Evolutionary conservation across 805 yeast species (phyloP).

Genomic region (Barnettozyma botsteinii): DNA sequence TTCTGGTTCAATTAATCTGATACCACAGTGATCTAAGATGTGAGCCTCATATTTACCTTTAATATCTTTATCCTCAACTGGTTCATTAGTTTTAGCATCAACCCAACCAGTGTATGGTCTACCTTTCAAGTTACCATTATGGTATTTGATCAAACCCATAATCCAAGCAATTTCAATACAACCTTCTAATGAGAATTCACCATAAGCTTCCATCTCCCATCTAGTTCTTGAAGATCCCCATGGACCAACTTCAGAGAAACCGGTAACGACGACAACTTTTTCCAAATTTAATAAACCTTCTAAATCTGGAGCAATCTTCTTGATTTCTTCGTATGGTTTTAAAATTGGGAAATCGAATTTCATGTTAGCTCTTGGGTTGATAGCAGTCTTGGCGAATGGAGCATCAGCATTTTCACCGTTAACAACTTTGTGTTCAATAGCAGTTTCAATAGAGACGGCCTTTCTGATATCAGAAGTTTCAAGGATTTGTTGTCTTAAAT

Average conservation of each 20-base stretch:
- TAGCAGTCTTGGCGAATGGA: slow-evolving; percentile 67
- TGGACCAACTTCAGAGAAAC: slow-evolving; percentile 98
- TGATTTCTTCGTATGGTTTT: slow-evolving; percentile 70
- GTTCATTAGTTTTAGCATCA: slow-evolving; percentile 86
- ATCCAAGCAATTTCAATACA: slow-evolving; percentile 99
- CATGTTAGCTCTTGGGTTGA: slow-evolving; percentile 94
- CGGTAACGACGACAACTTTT: slow-evolving; percentile 89
- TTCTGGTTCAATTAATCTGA: slow-evolving; percentile 94
- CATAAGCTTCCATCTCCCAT: slow-evolving; percentile 98
- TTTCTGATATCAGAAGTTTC: slow-evolving; percentile 90
- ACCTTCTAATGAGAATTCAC: slow-evolving; percentile 95
- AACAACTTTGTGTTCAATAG: slow-evolving; percentile 76
- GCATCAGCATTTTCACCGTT: slow-evolving; percentile 86
- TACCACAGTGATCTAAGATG: slow-evolving; percentile 91
- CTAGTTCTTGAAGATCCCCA: slow-evolving; percentile 99
- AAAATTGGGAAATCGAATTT: slow-evolving; percentile 88
- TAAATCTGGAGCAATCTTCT: slow-evolving; percentile 62
- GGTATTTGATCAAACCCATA: slow-evolving; percentile 95
- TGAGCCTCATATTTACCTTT: slow-evolving; percentile 86
- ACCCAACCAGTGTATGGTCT: slow-evolving; percentile 96
- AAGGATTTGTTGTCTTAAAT: slow-evolving; percentile 65
- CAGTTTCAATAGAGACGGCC: slow-evolving; percentile 90
- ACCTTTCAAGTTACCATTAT: slow-evolving; percentile 84
- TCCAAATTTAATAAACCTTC: slow-evolving; percentile 92
- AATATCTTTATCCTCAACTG: slow-evolving; percentile 92